phyloP scores from a whole-genome alignment of 306 rosid species.

The Sicyos baderoa region DNA sequence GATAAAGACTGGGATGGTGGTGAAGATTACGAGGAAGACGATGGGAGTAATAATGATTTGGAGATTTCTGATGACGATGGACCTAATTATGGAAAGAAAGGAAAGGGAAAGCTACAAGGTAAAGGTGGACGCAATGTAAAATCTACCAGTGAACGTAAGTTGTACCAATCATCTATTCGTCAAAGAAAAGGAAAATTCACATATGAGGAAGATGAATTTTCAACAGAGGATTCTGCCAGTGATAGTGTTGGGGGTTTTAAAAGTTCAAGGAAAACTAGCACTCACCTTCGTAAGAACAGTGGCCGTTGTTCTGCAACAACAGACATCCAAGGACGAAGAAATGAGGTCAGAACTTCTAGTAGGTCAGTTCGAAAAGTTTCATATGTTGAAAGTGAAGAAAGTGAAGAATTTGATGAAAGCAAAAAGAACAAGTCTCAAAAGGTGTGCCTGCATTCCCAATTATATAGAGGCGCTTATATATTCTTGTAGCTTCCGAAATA shows the following conservation, averaged over 20 bases:
- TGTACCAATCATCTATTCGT: constrained; percentile 43
- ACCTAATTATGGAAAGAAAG: constrained; percentile 54
- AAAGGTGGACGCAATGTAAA: constrained; percentile 46
- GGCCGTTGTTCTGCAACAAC: constrained; percentile 39
- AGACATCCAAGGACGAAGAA: constrained; percentile 40
- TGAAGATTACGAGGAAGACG: constrained; percentile 70
- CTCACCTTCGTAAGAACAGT: constrained; percentile 50
- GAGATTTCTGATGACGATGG: constrained; percentile 72
- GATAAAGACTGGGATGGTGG: constrained; percentile 83
- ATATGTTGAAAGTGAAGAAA: constrained; percentile 97
- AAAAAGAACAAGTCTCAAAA: constrained; percentile 81
- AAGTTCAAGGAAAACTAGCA: constrained; percentile 43
- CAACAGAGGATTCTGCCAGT: constrained; percentile 66
- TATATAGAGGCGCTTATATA: constrained; percentile 7
- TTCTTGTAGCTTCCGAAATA: constrained; percentile 16
- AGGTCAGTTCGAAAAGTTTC: constrained; percentile 89
- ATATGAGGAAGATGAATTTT: constrained; percentile 73
- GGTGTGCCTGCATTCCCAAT: constrained; percentile 39
- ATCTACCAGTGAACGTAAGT: constrained; percentile 48
- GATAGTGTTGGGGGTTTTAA: constrained; percentile 64
- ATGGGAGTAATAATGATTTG: constrained; percentile 54
- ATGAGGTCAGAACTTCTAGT: constrained; percentile 80
- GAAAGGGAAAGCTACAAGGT: constrained; percentile 48
- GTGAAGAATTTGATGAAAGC: constrained; percentile 86
- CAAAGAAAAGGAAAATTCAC: constrained; percentile 66